Base-by-base conservation (phyloP, 345 rosid species). In the Adansonia digitata region DNA sequence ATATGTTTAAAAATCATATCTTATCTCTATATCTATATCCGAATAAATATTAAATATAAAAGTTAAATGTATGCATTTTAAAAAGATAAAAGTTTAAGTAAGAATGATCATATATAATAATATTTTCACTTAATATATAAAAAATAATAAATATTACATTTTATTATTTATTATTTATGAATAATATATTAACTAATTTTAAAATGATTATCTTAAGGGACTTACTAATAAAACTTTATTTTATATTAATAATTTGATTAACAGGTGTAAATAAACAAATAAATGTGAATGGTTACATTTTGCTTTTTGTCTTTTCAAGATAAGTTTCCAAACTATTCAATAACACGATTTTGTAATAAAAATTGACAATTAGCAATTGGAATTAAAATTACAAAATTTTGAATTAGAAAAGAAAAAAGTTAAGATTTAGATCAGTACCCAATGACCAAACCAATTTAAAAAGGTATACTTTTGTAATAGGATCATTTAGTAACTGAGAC, bases 361-460 rank as follows among this genome's bases (percentile, higher is more conserved):
- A n/a, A n/a, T n/a, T n/a, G 14, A 20, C 29, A 53, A 35, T 35
- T 35, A 35, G 2, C 5, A 35, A 35, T 13, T 1, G 35, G 13
- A 14, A 13, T 46, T 1, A 57, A 27, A 13, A 27, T 11, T 1
- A 9, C 0, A 0, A 56, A 56, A 24, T 10, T 56, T 24, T 22
- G n/a, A n/a, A n/a, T n/a, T n/a, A n/a, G n/a, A n/a, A n/a, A 10
- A 20, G 9, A n/a, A 5, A 24, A 27, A 29, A 59, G 7, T 37
- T 2, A 37, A 37, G 40, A 37, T 37, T 37, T 37, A 7, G 40
- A 37, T 37, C 40, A 37, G 40, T 37, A 37, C 3, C 39, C 73
- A 71, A 61, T 26, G 57, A 75, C 20, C 20, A 40, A 27, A 59
- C 4, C 51, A 48, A 57, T 74, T 74, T 48, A 78, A 75, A 69